Evolutionary conservation across 768 basidiomycete genomes (phyloP).

Genomic region (Macrolepiota fuliginosa): DNA sequence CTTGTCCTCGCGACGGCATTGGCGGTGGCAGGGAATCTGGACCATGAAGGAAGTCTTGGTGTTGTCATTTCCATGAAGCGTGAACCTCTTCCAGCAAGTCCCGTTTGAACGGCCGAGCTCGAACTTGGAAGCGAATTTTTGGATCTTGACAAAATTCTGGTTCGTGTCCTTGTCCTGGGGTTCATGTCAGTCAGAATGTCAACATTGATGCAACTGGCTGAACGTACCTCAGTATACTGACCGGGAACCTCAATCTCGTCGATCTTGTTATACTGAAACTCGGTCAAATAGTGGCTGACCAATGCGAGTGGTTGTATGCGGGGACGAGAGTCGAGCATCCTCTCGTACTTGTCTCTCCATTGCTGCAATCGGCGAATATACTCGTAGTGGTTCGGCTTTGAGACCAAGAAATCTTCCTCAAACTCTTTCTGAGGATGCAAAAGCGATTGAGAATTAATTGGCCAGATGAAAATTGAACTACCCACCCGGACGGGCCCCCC

Average conservation of each 20-base stretch:
- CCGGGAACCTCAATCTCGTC: slow-evolving; percentile 99
- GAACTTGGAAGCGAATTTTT: slow-evolving; percentile 86
- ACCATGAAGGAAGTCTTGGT: slow-evolving; percentile 88
- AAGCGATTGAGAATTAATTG: slow-evolving; percentile 1
- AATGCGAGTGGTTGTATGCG: slow-evolving; percentile 82
- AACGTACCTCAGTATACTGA: slow-evolving; percentile 92
- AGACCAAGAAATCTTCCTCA: slow-evolving; percentile 85
- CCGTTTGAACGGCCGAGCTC: slow-evolving; percentile 89
- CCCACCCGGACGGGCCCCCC: slow-evolving; percentile 56
- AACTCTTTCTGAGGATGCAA: slow-evolving; percentile 65
- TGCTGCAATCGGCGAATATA: slow-evolving; percentile 87
- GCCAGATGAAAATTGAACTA: slow-evolving; percentile 8
- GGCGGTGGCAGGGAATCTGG: slow-evolving; percentile 82
- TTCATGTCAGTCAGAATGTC: neutral
- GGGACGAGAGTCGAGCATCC: slow-evolving; percentile 76
- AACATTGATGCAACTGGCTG: neutral
- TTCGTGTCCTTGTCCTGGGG: slow-evolving; percentile 90
- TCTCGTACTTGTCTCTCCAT: slow-evolving; percentile 93
- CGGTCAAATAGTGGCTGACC: slow-evolving; percentile 89
- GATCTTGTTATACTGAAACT: slow-evolving; percentile 97
- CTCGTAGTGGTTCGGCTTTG: slow-evolving; percentile 77
- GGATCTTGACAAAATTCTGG: slow-evolving; percentile 86
- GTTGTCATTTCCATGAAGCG: slow-evolving; percentile 87
- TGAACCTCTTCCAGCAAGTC: slow-evolving; percentile 86
- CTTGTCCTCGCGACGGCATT: slow-evolving; percentile 88